Evolutionary conservation across 495 filamentous ascomycete genomes (phyloP).

Genomic region (Chaetomium tenue): DNA sequence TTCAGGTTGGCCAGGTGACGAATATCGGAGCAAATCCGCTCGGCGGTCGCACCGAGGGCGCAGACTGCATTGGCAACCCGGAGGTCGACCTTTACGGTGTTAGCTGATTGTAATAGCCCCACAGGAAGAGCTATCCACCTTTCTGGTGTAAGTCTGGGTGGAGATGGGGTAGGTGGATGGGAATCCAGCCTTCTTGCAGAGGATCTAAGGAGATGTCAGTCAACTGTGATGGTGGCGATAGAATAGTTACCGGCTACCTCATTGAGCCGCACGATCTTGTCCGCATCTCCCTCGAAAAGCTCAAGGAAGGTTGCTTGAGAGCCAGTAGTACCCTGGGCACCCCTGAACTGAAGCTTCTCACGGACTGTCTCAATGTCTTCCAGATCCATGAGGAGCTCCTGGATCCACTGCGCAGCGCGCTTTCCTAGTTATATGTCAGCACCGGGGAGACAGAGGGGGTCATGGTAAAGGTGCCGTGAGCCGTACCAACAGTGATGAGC

Average conservation of each 20-base stretch:
- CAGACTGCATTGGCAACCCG: slow-evolving; percentile 75
- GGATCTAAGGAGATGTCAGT: slow-evolving; percentile 30
- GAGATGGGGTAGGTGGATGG: slow-evolving; percentile 67
- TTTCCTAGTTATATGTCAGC: slow-evolving; percentile 44
- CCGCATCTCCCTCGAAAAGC: slow-evolving; percentile 72
- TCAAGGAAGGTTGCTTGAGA: slow-evolving; percentile 67
- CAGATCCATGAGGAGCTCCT: slow-evolving; percentile 86
- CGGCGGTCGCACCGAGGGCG: slow-evolving; percentile 77
- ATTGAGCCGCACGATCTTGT: slow-evolving; percentile 75
- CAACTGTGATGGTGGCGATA: neutral
- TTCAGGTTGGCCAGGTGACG: slow-evolving; percentile 65
- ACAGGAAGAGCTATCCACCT: slow-evolving; percentile 10
- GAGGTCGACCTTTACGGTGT: slow-evolving; percentile 67
- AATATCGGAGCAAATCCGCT: slow-evolving; percentile 68
- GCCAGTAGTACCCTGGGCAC: slow-evolving; percentile 48
- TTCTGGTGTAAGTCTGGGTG: slow-evolving; percentile 69
- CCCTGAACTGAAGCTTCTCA: slow-evolving; percentile 72
- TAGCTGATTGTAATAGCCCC: neutral
- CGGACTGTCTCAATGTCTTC: slow-evolving; percentile 74
- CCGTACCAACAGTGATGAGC: slow-evolving; percentile 66
- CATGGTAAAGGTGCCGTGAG: neutral
- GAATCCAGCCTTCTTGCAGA: slow-evolving; percentile 86
- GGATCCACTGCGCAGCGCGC: slow-evolving; percentile 72
- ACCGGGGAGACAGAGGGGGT: neutral
- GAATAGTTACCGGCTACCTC: slow-evolving; percentile 45